Percentiles rank a stretch among this genome's conserved stretches.
These are phyloP conservation scores for Xylaria polymorpha DNA, from an alignment of 2,329 filamentous ascomycete species.

Conservation along the genomic window DNA sequence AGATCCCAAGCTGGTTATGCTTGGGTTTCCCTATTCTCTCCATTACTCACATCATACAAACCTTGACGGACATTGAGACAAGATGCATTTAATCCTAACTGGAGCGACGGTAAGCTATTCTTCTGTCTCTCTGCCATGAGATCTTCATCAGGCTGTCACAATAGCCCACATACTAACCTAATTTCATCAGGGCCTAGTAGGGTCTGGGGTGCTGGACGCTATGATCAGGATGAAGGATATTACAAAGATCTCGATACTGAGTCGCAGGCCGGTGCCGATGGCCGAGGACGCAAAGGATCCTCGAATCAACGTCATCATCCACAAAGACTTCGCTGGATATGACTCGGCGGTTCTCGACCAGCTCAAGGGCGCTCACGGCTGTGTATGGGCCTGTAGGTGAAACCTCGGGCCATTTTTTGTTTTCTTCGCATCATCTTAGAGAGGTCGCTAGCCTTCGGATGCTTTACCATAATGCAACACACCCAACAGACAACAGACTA, in stretches of 20 bases:
- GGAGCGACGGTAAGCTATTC: conserved; percentile 36
- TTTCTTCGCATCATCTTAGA: neutral
- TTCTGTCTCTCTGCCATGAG: neutral
- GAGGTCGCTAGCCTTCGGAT: neutral
- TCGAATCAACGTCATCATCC: conserved; percentile 73
- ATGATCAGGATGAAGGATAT: conserved; percentile 68
- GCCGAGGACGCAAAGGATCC: conserved; percentile 67
- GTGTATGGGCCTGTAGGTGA: conserved; percentile 71
- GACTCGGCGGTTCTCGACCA: conserved; percentile 65
- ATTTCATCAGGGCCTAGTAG: conserved; percentile 65
- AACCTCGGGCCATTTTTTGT: neutral
- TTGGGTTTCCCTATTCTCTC: too few relatives aligned
- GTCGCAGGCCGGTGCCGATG: conserved; percentile 72
- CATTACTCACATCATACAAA: neutral
- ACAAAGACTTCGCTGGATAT: conserved; percentile 74
- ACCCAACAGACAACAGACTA: neutral
- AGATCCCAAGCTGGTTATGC: neutral
- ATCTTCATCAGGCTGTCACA: neutral
- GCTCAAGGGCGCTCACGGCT: conserved; percentile 73
- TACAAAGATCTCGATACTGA: conserved; percentile 72
- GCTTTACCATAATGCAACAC: neutral
- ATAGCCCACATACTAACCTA: conserved; percentile 1
- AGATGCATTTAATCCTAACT: conserved; percentile 39
- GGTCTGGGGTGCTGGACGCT: conserved; percentile 69
- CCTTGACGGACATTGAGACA: neutral